Evolutionary conservation across 768 basidiomycete species (phyloP).

Genomic region (Amanita subjunquillea): DNA sequence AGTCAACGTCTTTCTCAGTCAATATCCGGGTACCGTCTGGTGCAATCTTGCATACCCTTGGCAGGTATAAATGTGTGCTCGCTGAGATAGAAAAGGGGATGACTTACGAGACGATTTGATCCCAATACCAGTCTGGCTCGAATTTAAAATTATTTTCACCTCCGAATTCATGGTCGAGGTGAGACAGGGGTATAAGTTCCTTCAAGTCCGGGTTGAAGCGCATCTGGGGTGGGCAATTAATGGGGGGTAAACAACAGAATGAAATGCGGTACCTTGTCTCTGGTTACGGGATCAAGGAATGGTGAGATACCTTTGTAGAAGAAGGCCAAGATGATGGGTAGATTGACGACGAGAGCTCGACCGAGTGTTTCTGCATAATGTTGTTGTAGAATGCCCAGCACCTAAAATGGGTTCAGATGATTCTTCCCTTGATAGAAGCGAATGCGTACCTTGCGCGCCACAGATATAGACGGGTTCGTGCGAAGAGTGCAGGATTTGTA

Average conservation of each 20-base stretch:
- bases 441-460: constrained; percentile 55
- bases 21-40: constrained; percentile 41
- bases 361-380: constrained; percentile 88
- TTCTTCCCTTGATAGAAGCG: not conserved
- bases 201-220: constrained; percentile 78
- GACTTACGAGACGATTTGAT: constrained; percentile 57
- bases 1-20: not conserved
- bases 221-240: constrained; percentile 37
- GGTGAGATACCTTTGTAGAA: constrained; percentile 81
- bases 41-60: constrained; percentile 45
- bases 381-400: constrained; percentile 72
- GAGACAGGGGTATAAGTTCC: constrained; percentile 63
- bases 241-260: not conserved
- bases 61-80: not conserved
- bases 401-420: constrained; percentile 21
- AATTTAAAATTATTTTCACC: constrained; percentile 69
- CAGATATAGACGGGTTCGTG: constrained; percentile 76
- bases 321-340: constrained; percentile 63
- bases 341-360: constrained; percentile 73
- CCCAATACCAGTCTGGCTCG: constrained; percentile 69
- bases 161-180: constrained; percentile 79
- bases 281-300: constrained; percentile 80
- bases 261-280: constrained; percentile 55
- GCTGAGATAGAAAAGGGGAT: not conserved
- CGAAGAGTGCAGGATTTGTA: constrained; percentile 75